A percentile compares a stretch with the other conserved stretches of the same genome.
phyloP scores from a whole-genome alignment of 176 grass and related monocot species.

The Zoysia japonica region DNA sequence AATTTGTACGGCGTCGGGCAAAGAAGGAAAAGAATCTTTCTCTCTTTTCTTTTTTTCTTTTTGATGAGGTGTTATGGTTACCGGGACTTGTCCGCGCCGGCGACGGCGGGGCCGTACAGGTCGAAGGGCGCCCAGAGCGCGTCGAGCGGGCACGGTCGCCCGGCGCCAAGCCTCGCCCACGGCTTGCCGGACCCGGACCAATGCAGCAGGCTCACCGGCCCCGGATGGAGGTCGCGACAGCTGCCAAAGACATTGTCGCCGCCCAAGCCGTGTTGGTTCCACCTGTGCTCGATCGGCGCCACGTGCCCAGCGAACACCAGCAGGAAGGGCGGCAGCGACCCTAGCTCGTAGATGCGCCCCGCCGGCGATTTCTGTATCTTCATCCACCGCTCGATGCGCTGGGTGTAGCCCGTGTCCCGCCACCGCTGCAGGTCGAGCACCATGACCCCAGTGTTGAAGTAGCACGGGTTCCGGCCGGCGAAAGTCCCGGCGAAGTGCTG shows the following conservation, averaged over 20 bases:
- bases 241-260: slow-evolving; percentile 86
- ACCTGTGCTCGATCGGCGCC: slow-evolving; percentile 88
- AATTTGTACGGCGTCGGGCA: slow-evolving; percentile 51
- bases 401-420: slow-evolving; percentile 62
- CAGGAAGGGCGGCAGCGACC: slow-evolving; percentile 85
- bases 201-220: slow-evolving; percentile 90
- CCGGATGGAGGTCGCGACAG: slow-evolving; percentile 89
- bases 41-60: slow-evolving; percentile 24
- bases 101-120: slow-evolving; percentile 60
- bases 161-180: slow-evolving; percentile 72
- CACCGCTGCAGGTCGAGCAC: slow-evolving; percentile 73
- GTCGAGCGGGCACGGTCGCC: slow-evolving; percentile 78
- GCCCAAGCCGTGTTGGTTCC: slow-evolving; percentile 96
- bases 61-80: slow-evolving; percentile 36
- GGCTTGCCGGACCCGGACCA: slow-evolving; percentile 95
- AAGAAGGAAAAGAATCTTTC: slow-evolving; percentile 58
- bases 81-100: slow-evolving; percentile 45
- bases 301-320: slow-evolving; percentile 91
- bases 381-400: slow-evolving; percentile 87
- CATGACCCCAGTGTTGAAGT: slow-evolving; percentile 95
- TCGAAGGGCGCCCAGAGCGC: slow-evolving; percentile 91
- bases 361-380: slow-evolving; percentile 72
- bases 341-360: slow-evolving; percentile 87
- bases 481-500: slow-evolving; percentile 55
- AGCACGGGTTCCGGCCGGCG: slow-evolving; percentile 64